A percentile compares a stretch with the other conserved stretches of the same genome.
Evolutionary conservation across 495 filamentous ascomycete genomes (phyloP).

Genomic region (Trichoderma virens): DNA sequence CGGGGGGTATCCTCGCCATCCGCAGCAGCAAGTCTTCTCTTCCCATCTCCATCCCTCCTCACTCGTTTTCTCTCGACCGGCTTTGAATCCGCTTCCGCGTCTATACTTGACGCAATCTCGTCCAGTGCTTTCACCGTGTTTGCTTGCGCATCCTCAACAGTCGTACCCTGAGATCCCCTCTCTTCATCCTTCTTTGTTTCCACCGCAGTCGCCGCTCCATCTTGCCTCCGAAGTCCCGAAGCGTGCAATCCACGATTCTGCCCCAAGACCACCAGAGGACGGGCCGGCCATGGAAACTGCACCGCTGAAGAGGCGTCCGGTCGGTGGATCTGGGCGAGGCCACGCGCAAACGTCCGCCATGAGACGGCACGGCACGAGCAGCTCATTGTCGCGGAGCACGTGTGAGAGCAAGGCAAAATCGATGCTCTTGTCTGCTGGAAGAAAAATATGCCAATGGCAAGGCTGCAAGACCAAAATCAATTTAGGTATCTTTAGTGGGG

Average conservation of each 20-base stretch:
- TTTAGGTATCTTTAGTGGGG: background rate
- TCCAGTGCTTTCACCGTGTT: background rate
- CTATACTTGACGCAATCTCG: background rate
- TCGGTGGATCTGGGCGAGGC: slow-evolving; percentile 34
- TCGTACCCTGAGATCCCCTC: background rate
- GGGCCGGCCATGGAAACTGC: background rate
- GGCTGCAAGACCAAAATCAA: background rate
- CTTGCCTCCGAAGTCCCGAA: background rate
- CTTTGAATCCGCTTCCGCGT: background rate
- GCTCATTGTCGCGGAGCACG: slow-evolving; percentile 29
- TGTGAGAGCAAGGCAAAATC: background rate
- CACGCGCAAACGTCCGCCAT: slow-evolving; percentile 41
- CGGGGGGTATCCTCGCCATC: too few relatives aligned
- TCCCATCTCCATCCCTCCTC: background rate
- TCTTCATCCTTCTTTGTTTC: background rate
- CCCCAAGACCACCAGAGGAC: background rate
- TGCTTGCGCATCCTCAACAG: background rate
- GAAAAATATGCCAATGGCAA: background rate
- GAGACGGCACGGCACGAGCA: slow-evolving; percentile 40
- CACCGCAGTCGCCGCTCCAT: background rate
- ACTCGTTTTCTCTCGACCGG: background rate
- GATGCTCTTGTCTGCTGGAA: background rate
- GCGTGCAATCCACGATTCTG: background rate
- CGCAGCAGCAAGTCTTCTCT: background rate
- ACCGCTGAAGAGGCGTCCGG: slow-evolving; percentile 14